A percentile compares a stretch with the other conserved stretches of the same genome.
Conservation (phyloP, 352 stramenopile genomes). For the Bremia lactucae region DNA sequence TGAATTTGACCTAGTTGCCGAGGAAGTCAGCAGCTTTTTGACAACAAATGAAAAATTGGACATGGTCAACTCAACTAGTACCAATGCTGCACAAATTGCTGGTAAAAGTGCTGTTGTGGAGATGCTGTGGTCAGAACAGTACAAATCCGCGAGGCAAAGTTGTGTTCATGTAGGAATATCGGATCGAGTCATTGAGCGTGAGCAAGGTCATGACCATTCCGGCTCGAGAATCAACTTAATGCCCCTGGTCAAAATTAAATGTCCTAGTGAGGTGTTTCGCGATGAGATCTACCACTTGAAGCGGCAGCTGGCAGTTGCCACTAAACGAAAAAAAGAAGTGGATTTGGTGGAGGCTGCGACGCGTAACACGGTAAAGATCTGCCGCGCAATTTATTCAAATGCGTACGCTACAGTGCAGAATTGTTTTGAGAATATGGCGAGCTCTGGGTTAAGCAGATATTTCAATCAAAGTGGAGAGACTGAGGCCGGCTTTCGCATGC, state of each 20-base stretch:
- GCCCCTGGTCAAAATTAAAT: constrained; percentile 38
- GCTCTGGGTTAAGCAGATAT: constrained; percentile 28
- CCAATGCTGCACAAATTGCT: constrained; percentile 1
- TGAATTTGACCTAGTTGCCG: constrained; percentile 26
- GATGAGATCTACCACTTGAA: constrained; percentile 57
- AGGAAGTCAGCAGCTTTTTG: constrained; percentile 32
- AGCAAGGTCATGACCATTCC: constrained; percentile 19
- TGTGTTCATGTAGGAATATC: constrained; percentile 64
- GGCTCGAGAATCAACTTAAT: constrained; percentile 1
- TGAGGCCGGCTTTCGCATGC: constrained; percentile 49
- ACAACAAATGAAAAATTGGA: constrained; percentile 19
- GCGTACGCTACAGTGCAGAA: constrained; percentile 34
- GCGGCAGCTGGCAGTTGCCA: constrained; percentile 32
- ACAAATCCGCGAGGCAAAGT: constrained; percentile 43
- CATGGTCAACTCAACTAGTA: neutral
- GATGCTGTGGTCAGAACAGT: constrained; percentile 33
- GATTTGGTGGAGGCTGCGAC: constrained; percentile 47
- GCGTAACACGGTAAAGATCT: constrained; percentile 52
- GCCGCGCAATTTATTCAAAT: constrained; percentile 30
- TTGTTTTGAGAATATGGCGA: constrained; percentile 46
- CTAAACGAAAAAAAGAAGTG: constrained; percentile 39
- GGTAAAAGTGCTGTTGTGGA: constrained; percentile 6
- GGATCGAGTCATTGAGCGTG: constrained; percentile 47
- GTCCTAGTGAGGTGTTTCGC: constrained; percentile 40
- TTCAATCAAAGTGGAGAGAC: constrained; percentile 45